Base-by-base conservation (phyloP, 441 rosid species). In the Gossypium gossypioides region DNA sequence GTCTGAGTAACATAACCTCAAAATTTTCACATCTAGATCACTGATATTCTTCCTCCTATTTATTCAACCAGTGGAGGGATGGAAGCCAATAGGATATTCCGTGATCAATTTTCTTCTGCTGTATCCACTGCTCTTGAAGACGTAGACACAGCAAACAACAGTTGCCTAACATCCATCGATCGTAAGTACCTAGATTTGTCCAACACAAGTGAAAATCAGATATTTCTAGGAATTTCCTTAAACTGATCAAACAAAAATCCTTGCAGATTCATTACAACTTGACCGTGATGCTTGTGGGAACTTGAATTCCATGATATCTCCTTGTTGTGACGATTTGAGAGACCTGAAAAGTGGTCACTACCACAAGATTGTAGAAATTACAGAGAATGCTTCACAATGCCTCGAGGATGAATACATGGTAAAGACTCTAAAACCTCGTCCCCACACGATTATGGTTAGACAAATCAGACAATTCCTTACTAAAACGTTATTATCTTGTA, bases 271-370 rank as follows among this genome's bases (percentile, higher is more conserved):
- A 16, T 81, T 96, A 73, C 86, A 90, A 84, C 96, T 91, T 60
- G 99, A 96, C 82, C 93, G 75, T 58, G 89, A 93, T 62, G 99
- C 99, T 76, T 91, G 91, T 57, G 81, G 79, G 52, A 93, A 89
- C 78, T 77, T 93, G 79, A 87, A 88, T 75, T 89, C 99, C 79
- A 88, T 90, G 88, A 85, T 93, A 51, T 75, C 72, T 64, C 97
- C 96, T 42, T 92, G 96, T 71, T 88, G 88, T 34, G 93, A 81
- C 50, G 96, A 93, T 72, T 74, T 96, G 84, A 83, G 87, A 77
- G 91, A 91, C 74, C 72, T 93, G 64, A 93, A 91, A 81, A 91
- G 87, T 69, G 91, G 88, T 67, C 99, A 96, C 84, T 81, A 87
- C 76, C 86, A 93, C 81, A 89, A 86, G 81, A 90, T 89, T 58